Conservation (phyloP, 2,329 filamentous ascomycete genomes). For the Onygenales sp. region DNA sequence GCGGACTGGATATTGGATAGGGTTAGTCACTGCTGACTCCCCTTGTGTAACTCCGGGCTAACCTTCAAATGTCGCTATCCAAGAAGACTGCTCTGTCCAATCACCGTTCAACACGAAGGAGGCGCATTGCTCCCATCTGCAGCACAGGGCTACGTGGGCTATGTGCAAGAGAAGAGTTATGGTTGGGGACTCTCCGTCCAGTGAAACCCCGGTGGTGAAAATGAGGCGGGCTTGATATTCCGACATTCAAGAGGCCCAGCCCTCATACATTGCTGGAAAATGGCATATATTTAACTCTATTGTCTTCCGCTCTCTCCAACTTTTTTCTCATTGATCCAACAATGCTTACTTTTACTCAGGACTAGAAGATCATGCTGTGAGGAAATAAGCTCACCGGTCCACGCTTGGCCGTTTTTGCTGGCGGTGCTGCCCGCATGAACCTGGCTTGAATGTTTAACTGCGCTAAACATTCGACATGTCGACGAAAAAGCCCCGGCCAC, state of each 20-base stretch:
- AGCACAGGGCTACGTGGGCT: conserved; percentile 39
- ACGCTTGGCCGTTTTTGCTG: not conserved
- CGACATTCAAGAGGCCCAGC: conserved; percentile 51
- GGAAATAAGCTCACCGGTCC: not conserved
- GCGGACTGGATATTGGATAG: conserved; percentile 97
- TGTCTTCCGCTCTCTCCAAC: not conserved
- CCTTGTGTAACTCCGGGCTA: not conserved
- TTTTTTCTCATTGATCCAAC: not conserved
- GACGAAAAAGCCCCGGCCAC: not conserved
- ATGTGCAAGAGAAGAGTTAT: conserved; percentile 27
- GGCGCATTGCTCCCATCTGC: conserved; percentile 61
- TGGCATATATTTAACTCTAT: conserved; percentile 37
- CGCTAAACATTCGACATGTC: not conserved
- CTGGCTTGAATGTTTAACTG: not conserved
- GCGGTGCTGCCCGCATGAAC: not conserved
- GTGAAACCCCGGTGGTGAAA: conserved; percentile 84
- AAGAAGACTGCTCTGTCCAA: conserved; percentile 79
- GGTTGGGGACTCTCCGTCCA: conserved; percentile 64
- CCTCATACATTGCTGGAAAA: conserved; percentile 66
- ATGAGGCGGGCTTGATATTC: conserved; percentile 30
- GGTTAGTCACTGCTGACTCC: conserved; percentile 33
- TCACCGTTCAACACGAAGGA: conserved; percentile 64
- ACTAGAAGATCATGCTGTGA: not conserved
- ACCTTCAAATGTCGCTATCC: conserved; percentile 71
- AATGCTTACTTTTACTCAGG: not conserved